A percentile compares a stretch with the other conserved stretches of the same genome.
These are phyloP conservation scores for Cladosporium sp. DNA, from an alignment of 2,329 filamentous ascomycete genomes.

Conservation along the genomic window DNA sequence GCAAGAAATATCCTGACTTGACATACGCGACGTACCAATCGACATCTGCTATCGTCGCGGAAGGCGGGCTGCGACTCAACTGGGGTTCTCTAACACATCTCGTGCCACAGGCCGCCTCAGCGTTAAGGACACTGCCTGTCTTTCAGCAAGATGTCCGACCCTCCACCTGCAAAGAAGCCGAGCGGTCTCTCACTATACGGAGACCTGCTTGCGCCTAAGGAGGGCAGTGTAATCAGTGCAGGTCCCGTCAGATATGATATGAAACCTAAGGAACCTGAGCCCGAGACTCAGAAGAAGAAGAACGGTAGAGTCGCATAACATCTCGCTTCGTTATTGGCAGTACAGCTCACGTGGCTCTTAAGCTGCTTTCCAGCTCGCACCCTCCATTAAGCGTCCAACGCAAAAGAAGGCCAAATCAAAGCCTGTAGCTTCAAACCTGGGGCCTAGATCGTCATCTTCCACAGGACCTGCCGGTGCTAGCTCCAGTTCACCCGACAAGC, in stretches of 20 bases:
- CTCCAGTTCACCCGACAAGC: slow-evolving; percentile 7
- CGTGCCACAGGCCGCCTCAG: too few relatives aligned
- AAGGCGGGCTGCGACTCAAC: too few relatives aligned
- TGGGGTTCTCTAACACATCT: too few relatives aligned
- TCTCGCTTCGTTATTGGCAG: slow-evolving; percentile 32
- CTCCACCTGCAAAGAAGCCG: slow-evolving; percentile 6
- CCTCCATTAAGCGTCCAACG: slow-evolving; percentile 67
- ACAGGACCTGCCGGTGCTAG: slow-evolving; percentile 34
- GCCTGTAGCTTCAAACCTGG: slow-evolving; percentile 36
- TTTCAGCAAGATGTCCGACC: slow-evolving; percentile 6
- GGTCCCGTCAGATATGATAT: slow-evolving; percentile 72
- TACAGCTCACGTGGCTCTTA: slow-evolving; percentile 41
- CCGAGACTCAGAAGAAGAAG: slow-evolving; percentile 50
- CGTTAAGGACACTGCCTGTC: neutral
- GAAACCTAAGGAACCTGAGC: slow-evolving; percentile 44
- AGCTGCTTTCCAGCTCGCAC: slow-evolving; percentile 76
- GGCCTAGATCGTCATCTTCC: slow-evolving; percentile 22
- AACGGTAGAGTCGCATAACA: slow-evolving; percentile 50
- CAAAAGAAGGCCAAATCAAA: slow-evolving; percentile 56
- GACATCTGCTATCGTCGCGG: too few relatives aligned
- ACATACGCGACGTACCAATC: neutral
- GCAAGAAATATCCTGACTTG: neutral
- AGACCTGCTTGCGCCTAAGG: slow-evolving; percentile 60
- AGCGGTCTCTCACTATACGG: slow-evolving; percentile 67
- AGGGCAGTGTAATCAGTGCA: slow-evolving; percentile 64